Evolutionary conservation across 2,329 filamentous ascomycete species (phyloP), one percentile per base, ranked within the genome.

Genomic region (Purpureocillium takamizusanense): DNA sequence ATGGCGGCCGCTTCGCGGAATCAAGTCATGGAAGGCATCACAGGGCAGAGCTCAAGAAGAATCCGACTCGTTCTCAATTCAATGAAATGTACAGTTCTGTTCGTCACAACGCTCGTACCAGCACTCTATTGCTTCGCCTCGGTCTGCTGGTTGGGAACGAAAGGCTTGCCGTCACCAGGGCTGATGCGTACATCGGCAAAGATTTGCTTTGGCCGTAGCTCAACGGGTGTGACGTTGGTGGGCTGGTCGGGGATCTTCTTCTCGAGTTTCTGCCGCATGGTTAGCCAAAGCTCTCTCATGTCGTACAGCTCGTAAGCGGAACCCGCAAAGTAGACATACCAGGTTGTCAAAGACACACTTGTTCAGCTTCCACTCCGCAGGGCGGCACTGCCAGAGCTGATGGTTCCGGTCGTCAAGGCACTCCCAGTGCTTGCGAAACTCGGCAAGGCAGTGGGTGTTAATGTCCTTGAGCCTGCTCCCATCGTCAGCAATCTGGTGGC

Each of bases 401-500:
- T 98, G 92, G 72, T 98, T 98, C 71, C 94, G 89, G 69, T 94
- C 83, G 58, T 98, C 92, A 42, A 98, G 75, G 59, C 92, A 98
- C 55, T 86, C 74, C 88, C 89, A 98, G 70, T 98, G 92, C 56
- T 78, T 76, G 53, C 86, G 82, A 74, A 98, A 98, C 65, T 95
- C 77, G 46, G 82, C 74, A 40, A 98, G 70, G 67, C 92, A 98
- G 71, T 86, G 79, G 63, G 86, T 90, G 74, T 95, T 97, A 69
- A 98, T 82, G 61, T 98, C 92, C 56, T 90, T 83, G 61, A 98
- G 76, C 42, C 88, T 95, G 39, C 47, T 41, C n/a, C 23, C 4
- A 18, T 12, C 33, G 25, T 12, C 17, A 23, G 14, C 11, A 25
- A 25, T 25, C 21, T 10, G 21, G 6, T 25, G 21, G 21, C n/a